Base-by-base conservation (phyloP, 2,329 filamentous ascomycete species). In the Aureobasidium mangrovei region DNA sequence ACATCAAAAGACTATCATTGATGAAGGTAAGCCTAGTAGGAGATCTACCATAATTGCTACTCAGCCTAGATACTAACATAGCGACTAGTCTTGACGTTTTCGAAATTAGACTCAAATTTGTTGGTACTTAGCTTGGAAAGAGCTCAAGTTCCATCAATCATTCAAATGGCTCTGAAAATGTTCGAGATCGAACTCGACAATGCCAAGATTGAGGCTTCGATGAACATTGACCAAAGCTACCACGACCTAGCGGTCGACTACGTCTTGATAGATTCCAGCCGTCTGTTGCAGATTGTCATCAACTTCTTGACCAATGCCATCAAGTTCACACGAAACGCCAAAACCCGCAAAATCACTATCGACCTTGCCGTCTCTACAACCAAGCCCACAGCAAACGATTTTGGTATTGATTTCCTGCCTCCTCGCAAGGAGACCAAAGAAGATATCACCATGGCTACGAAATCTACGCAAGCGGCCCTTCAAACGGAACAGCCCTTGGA, bases 1-100 rank as follows among this genome's bases (percentile, higher is more conserved):
- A 36, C 64, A 67, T 40, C 62, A 65, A 51, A 64, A 65, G 56
- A 63, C 71, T 2, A 75, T 76, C 36, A 72, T 75, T 4, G 72
- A 74, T 55, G 6, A 7, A 10, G 32, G 10, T 39, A 4, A 4
- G 10, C 36, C 4, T 39, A 7, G 10, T 39, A 4, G 2, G 26
- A 8, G 9, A 7, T 18, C 18, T 18, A 18, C 18, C 18, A 18
- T 18, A 18, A 18, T 18, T 18, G 18, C 18, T 18, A 18, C 18
- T 18, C 18, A 18, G 18, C 18, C 18, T 18, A 18, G 72, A 74
- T 18, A 18, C 18, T 18, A 18, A 18, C 18, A 18, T 18, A 18
- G 18, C 18, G 18, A 18, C 18, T 18, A 54, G 68, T 76, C 0
- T 60, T 76, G 26, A 75, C 72, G 3, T 60, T 76, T 12, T 71